These are phyloP conservation scores for Leptographium radiaticola DNA, from an alignment of 2,329 filamentous ascomycete species.

Conservation along the genomic window DNA sequence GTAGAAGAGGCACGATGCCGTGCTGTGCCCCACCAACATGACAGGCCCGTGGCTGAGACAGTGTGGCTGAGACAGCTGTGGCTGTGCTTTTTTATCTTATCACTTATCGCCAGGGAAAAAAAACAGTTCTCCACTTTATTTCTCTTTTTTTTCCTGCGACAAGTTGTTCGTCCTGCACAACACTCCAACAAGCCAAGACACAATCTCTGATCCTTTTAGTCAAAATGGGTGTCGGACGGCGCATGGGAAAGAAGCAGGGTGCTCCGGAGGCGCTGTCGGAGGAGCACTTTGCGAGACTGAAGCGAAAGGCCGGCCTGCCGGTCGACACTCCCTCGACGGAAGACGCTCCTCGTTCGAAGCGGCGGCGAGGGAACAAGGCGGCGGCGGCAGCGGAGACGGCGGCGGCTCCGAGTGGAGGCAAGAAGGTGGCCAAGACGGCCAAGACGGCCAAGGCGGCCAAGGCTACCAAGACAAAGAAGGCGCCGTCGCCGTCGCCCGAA, in stretches of 20 bases:
- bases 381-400: constrained; percentile 8
- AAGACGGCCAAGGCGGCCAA: constrained; percentile 16
- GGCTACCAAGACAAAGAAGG: constrained; percentile 22
- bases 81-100: not conserved
- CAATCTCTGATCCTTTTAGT: not conserved
- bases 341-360: constrained; percentile 46
- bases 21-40: not conserved
- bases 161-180: constrained; percentile 13
- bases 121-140: not conserved
- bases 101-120: constrained; percentile 10
- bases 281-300: constrained; percentile 60
- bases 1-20: not conserved
- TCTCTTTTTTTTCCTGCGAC: constrained; percentile 1
- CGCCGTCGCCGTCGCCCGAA: constrained; percentile 7
- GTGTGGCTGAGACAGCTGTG: not conserved
- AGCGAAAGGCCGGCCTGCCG: constrained; percentile 69
- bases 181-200: not conserved
- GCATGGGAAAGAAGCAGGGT: constrained; percentile 85
- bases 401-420: constrained; percentile 14
- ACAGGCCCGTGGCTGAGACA: no score
- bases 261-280: constrained; percentile 73
- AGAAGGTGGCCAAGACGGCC: constrained; percentile 10
- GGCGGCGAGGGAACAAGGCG: constrained; percentile 24
- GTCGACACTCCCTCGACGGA: constrained; percentile 38
- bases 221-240: constrained; percentile 73